Conservation (phyloP, 2,329 filamentous ascomycete species). For the Aspergillus melleus region DNA sequence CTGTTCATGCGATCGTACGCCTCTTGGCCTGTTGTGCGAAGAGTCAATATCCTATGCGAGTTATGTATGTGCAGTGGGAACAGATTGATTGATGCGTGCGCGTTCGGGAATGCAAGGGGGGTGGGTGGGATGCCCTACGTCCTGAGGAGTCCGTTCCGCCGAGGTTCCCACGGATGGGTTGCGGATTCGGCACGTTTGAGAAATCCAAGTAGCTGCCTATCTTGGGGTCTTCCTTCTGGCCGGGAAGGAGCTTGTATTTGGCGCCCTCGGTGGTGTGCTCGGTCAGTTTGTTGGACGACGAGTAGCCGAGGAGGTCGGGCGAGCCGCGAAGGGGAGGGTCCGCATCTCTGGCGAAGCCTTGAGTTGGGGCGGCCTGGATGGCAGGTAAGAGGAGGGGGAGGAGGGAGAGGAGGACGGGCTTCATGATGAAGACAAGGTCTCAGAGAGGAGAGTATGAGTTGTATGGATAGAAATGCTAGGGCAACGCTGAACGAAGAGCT, state of each 20-base stretch:
- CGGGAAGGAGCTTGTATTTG: conserved; percentile 47
- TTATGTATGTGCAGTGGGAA: too few species aligned
- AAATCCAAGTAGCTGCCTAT: conserved; percentile 58
- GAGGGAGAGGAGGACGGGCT: conserved; percentile 9
- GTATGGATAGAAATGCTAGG: too few species aligned
- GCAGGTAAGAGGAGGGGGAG: conserved; percentile 1
- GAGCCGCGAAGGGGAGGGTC: conserved; percentile 33
- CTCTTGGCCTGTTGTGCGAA: conserved; percentile 37
- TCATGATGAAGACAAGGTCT: conserved; percentile 6
- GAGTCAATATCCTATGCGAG: neutral
- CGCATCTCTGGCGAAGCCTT: neutral
- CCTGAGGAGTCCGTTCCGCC: conserved; percentile 57
- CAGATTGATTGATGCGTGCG: too few species aligned
- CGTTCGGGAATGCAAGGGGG: neutral
- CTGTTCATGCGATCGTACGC: conserved; percentile 56
- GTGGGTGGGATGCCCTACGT: conserved; percentile 35
- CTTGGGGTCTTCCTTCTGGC: conserved; percentile 52
- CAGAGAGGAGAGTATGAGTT: neutral
- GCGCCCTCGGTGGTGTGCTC: conserved; percentile 38
- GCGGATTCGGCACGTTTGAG: conserved; percentile 51
- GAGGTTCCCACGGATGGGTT: conserved; percentile 55
- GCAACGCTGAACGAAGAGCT: too few species aligned
- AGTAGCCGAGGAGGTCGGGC: conserved; percentile 40
- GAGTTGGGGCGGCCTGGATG: conserved; percentile 16
- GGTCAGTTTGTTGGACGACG: conserved; percentile 35